phyloP scores from a whole-genome alignment of 768 basidiomycete species.

The Mycena galopus region DNA sequence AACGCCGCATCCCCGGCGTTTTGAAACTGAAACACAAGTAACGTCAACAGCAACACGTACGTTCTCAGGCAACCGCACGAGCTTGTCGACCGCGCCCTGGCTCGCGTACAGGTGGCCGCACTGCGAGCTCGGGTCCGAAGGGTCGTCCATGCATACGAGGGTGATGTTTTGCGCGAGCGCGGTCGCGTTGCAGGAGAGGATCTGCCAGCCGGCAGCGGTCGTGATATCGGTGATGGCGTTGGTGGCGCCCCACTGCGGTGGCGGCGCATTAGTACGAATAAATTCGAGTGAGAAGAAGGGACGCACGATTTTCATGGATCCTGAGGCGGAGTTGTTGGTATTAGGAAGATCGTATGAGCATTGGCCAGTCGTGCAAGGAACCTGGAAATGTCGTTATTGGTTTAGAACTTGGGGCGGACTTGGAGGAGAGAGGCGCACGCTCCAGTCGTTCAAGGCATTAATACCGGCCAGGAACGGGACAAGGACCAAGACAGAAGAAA shows the following conservation, averaged over 20 bases:
- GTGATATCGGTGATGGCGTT: slow-evolving; percentile 54
- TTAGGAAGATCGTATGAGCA: slow-evolving; percentile 28
- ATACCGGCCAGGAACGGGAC: slow-evolving; percentile 14
- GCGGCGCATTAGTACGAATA: neutral
- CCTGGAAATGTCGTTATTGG: neutral
- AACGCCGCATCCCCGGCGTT: no score
- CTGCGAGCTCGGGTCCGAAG: slow-evolving; percentile 25
- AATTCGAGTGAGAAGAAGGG: no score
- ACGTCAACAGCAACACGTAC: no score
- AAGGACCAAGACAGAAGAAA: slow-evolving; percentile 7
- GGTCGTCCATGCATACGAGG: slow-evolving; percentile 46
- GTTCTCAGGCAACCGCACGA: slow-evolving; percentile 50
- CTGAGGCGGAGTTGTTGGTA: neutral
- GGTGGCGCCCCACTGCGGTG: slow-evolving; percentile 37
- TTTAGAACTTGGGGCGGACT: no score
- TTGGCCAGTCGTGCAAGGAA: slow-evolving; percentile 25
- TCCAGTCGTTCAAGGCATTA: slow-evolving; percentile 33
- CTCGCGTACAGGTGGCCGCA: slow-evolving; percentile 48
- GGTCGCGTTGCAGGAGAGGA: slow-evolving; percentile 50
- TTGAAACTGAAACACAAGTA: no score
- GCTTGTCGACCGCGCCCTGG: slow-evolving; percentile 47
- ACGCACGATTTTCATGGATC: slow-evolving; percentile 24
- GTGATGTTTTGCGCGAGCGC: slow-evolving; percentile 48
- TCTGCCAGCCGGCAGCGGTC: slow-evolving; percentile 54
- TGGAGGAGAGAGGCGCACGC: neutral